Evolutionary conservation across 2,329 filamentous ascomycete genomes (phyloP).

Genomic region (Fusarium caatingaense): DNA sequence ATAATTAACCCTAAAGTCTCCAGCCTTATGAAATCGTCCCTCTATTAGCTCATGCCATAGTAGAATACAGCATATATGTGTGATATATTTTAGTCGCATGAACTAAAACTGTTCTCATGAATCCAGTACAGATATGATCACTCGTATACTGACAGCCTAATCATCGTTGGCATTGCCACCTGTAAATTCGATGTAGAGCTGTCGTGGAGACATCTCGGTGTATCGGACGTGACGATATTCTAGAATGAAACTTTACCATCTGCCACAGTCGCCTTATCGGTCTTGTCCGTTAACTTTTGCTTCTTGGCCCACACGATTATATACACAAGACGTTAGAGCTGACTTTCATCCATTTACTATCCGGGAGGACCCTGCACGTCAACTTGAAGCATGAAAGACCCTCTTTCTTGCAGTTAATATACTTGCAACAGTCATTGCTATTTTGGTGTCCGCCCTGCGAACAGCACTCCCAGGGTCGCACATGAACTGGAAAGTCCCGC

Average conservation of each 20-base stretch:
- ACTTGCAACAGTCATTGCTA: neutral
- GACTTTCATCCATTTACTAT: no score
- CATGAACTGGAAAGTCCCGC: neutral
- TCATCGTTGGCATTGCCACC: no score
- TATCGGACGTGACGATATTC: neutral
- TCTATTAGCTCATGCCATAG: neutral
- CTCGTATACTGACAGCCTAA: neutral
- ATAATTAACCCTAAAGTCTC: neutral
- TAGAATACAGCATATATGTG: neutral
- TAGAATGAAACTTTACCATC: neutral
- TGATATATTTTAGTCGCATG: neutral
- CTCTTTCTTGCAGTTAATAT: neutral
- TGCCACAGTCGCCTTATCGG: neutral
- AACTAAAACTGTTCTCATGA: neutral
- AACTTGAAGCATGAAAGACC: neutral
- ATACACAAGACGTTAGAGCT: neutral
- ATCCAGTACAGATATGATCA: neutral
- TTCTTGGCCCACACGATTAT: neutral
- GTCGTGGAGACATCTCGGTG: neutral
- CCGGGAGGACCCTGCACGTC: neutral
- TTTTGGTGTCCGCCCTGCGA: neutral
- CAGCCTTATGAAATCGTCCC: neutral
- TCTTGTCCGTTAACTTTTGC: neutral
- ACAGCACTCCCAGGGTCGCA: neutral
- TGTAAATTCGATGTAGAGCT: no score